Evolutionary conservation across 331 rosid species (phyloP), one percentile per base, ranked within the genome.

Genomic region (Prunus yedoensis): DNA sequence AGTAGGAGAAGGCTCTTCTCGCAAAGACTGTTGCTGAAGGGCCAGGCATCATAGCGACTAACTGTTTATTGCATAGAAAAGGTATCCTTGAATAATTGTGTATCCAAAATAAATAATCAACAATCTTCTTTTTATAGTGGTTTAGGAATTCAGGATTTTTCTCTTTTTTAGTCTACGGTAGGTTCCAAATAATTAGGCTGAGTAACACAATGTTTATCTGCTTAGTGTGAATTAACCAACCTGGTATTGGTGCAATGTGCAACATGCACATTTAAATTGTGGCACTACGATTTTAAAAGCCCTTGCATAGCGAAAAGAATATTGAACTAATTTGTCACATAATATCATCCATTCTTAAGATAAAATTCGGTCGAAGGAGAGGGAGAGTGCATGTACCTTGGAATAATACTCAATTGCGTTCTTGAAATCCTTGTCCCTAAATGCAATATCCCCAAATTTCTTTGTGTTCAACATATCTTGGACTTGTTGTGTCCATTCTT

Each of bases 401-500:
- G 91, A 88, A 70, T 88, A 88, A 78, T 88, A 90, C 82, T 94
- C 99, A 3, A 94, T 90, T 21, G 99, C 93, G 72, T 80, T 90
- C 74, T 90, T 92, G 86, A 92, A 94, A 80, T 92, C 97, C 86
- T 92, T 92, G 83, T 94, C 99, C 73, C 97, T 90, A 66, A 94
- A 94, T 77, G 99, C 96, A 78, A 92, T 90, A 81, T 94, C 97
- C 66, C 99, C 99, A 78, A 87, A 88, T 83, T 92, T 94, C 71
- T 92, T 94, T 3, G 96, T 90, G 84, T 94, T 92, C 83, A 94
- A 77, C 89, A 92, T 94, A 18, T 94, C 97, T 85, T 92, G 99
- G 83, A 94, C 96, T 89, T 90, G 99, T 51, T 94, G 97, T 2
- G 96, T 94, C 97, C 99, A 94, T 74, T 94, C 99, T 92, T 94